Conservation (phyloP, 805 yeast species). For the Wickerhamomyces mucosus region DNA sequence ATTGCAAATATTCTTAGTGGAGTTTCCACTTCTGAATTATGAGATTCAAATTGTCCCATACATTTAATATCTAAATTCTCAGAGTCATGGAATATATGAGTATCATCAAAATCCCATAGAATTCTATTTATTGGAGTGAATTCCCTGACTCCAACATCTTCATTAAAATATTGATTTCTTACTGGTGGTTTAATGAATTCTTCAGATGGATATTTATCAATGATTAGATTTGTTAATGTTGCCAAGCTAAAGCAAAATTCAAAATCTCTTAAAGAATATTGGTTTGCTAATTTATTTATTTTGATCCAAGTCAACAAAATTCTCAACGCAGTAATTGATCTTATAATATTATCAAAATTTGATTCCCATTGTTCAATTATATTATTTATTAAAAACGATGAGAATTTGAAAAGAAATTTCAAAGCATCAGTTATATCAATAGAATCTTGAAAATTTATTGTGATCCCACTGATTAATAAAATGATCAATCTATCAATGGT, state of each 20-base stretch:
- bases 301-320: conserved; percentile 50
- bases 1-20: conserved; percentile 25
- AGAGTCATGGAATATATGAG: conserved; percentile 7
- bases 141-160: conserved; percentile 56
- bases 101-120: conserved; percentile 54
- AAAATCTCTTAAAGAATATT: conserved; percentile 23
- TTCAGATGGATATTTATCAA: conserved; percentile 4
- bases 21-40: conserved; percentile 23
- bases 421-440: conserved; percentile 14
- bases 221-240: conserved; percentile 22
- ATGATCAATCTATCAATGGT: conserved; percentile 27
- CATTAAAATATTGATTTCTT: conserved; percentile 47
- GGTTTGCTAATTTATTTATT: conserved; percentile 34
- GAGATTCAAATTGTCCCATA: conserved; percentile 17
- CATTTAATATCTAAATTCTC: conserved; percentile 10
- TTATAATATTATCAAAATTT: conserved; percentile 11
- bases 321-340: conserved; percentile 32
- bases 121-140: conserved; percentile 44
- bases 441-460: conserved; percentile 9
- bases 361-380: conserved; percentile 23
- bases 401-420: conserved; percentile 31
- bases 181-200: conserved; percentile 27
- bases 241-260: conserved; percentile 24
- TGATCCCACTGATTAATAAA: conserved; percentile 30
- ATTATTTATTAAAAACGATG: conserved; percentile 25